Evolutionary conservation across 345 rosid genomes (phyloP), one percentile per base, ranked within the genome.

Genomic region (Syzygium aromaticum): DNA sequence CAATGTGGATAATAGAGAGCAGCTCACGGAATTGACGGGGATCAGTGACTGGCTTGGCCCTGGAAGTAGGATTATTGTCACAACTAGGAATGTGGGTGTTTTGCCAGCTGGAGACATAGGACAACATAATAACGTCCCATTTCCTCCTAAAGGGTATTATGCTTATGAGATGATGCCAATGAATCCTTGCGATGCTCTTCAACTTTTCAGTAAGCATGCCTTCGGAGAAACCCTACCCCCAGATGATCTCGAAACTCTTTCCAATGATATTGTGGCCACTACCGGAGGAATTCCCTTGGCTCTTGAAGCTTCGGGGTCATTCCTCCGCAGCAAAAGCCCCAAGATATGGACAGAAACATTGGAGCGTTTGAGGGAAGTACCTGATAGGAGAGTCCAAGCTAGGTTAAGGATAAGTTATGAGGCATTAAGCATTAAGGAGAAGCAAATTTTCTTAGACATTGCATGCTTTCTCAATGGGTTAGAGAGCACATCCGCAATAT

Each of bases 271-370:
- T 19, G 53, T 87, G 46, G 21, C 43, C 16, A 51, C 46, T 1
- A 67, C 61, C 3, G 63, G 86, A 43, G 53, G 86, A n/a, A 57
- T 49, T 80, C 88, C 88, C 82, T 83, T 87, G 43, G 78, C 80
- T 16, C 67, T 87, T 40, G 85, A 87, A 61, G 80, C 23, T 46
- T 38, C 28, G 8, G 88, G 88, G 5, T 87, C 88, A 38, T 57
- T 17, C 61, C 83, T 87, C 4, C 59, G 12, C 27, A 2, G 30
- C 43, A 28, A 1, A 38, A 43, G 40, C 5, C 25, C 1, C 27
- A 3, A 4, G 38, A n/a, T 14, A 27, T 87, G 88, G 88, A 16
- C 5, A 40, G 80, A 3, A 52, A 87, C 77, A 30, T 23, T 87
- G 38, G 28, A 49, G 28, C 28, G 61, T 64, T 83, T 87, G 25